Conservation (phyloP, 106 monocot species). For the Triglochin maritima region DNA sequence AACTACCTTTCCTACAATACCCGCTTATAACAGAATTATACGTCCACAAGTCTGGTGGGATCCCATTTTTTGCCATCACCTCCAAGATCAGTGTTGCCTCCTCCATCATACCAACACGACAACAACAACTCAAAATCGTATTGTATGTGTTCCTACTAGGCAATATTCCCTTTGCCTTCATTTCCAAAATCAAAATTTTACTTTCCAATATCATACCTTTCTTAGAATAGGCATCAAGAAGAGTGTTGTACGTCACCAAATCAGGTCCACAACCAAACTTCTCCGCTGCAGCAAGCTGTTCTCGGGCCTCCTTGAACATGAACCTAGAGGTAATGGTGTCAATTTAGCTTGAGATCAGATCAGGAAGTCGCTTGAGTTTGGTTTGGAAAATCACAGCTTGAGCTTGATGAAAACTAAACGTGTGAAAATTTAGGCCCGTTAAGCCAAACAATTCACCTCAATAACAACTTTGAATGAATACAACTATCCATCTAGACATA, state of each 20-base stretch:
- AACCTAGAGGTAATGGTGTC: slow-evolving; percentile 21
- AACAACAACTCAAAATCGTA: slow-evolving; percentile 56
- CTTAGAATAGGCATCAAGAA: slow-evolving; percentile 56
- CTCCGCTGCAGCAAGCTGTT: slow-evolving; percentile 32
- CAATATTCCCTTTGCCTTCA: slow-evolving; percentile 47
- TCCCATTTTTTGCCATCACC: slow-evolving; percentile 44
- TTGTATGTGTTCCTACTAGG: slow-evolving; percentile 63
- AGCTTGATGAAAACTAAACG: no score
- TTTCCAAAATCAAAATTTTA: slow-evolving; percentile 46
- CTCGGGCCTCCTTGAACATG: slow-evolving; percentile 36
- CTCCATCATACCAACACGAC: slow-evolving; percentile 66
- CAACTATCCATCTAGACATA: no score
- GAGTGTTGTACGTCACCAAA: slow-evolving; percentile 64
- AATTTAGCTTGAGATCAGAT: slow-evolving; percentile 22
- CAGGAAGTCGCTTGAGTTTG: slow-evolving; percentile 28
- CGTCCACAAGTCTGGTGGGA: slow-evolving; percentile 64
- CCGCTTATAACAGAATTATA: slow-evolving; percentile 76
- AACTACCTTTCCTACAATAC: slow-evolving; percentile 46
- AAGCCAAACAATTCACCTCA: no score
- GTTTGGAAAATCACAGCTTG: no score
- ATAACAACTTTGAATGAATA: no score
- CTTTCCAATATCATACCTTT: slow-evolving; percentile 71
- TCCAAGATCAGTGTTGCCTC: slow-evolving; percentile 60
- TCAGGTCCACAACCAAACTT: slow-evolving; percentile 47
- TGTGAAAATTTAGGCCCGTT: no score